phyloP scores from a whole-genome alignment of 768 basidiomycete species.

The Fomitopsis serialis region DNA sequence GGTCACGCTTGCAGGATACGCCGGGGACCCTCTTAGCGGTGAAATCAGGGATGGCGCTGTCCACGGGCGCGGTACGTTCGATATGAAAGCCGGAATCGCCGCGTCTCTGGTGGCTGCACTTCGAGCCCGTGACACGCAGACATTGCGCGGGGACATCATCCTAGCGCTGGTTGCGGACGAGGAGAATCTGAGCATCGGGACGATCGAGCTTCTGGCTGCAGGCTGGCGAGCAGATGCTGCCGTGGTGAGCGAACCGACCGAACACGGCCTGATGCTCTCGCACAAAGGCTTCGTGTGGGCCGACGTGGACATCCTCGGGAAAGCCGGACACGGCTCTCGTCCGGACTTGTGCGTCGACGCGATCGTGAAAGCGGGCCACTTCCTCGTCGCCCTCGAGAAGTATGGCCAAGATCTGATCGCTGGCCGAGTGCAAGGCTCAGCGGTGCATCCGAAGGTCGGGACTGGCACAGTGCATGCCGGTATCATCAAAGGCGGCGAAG shows the following conservation, averaged over 20 bases:
- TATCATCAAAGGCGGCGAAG: conserved; percentile 5
- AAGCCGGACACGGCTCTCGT: conserved; percentile 3
- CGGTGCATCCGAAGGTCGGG: neutral
- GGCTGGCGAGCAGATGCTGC: conserved; percentile 4
- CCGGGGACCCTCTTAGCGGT: conserved; percentile 1
- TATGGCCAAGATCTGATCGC: neutral
- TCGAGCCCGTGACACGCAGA: neutral
- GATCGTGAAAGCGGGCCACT: conserved; percentile 4
- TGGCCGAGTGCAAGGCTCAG: neutral
- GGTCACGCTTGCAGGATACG: conserved; percentile 3
- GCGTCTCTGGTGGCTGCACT: conserved; percentile 2
- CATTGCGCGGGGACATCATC: neutral
- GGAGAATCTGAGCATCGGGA: conserved; percentile 3
- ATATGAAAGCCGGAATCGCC: conserved; percentile 4
- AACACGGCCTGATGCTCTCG: conserved; percentile 1
- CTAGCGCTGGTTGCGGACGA: conserved; percentile 4
- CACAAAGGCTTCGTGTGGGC: conserved; percentile 7
- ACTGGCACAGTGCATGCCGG: neutral
- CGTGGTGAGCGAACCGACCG: conserved; percentile 4
- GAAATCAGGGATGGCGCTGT: neutral
- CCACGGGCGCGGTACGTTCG: conserved; percentile 4
- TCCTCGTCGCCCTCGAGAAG: conserved; percentile 3
- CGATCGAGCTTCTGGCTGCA: neutral
- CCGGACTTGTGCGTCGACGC: conserved; percentile 3
- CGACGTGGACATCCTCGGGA: neutral